These are phyloP conservation scores for Tetradesmus obliquus DNA, from an alignment of 139 green algal species.

Conservation along the genomic window DNA sequence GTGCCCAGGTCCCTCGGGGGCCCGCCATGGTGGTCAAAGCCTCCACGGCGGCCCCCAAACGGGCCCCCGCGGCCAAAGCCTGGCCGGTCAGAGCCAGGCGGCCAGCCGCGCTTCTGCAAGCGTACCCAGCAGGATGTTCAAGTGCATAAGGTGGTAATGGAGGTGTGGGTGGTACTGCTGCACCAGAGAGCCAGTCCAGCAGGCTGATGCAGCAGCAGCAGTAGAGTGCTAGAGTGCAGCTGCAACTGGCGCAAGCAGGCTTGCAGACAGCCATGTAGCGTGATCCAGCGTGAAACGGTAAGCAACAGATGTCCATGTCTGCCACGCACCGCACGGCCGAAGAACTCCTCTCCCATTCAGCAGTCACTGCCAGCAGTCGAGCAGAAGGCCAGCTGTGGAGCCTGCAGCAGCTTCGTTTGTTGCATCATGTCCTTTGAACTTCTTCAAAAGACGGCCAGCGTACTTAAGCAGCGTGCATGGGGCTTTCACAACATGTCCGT, in stretches of 20 bases:
- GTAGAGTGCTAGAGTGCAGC: not conserved
- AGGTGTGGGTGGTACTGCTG: not conserved
- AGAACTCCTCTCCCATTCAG: conserved; percentile 29
- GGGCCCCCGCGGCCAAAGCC: not conserved
- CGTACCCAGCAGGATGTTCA: no score
- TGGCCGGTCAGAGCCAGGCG: not conserved
- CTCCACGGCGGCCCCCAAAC: conserved; percentile 13
- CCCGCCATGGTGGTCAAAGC: conserved; percentile 25
- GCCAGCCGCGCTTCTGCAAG: conserved; percentile 35
- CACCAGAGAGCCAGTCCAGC: not conserved
- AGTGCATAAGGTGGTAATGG: not conserved
- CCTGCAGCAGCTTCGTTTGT: not conserved
- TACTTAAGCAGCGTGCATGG: not conserved
- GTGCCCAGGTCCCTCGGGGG: conserved; percentile 15
- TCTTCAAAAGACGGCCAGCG: not conserved
- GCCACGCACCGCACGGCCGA: conserved; percentile 14
- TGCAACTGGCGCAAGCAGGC: not conserved
- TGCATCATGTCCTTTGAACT: not conserved
- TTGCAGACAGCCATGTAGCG: not conserved
- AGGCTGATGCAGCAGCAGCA: not conserved
- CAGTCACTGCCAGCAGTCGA: not conserved
- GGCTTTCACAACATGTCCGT: not conserved
- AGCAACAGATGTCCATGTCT: not conserved
- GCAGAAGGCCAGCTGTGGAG: not conserved
- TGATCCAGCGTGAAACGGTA: not conserved